Conservation (phyloP, 2,329 filamentous ascomycete species). For the Metarhizium robertsii region DNA sequence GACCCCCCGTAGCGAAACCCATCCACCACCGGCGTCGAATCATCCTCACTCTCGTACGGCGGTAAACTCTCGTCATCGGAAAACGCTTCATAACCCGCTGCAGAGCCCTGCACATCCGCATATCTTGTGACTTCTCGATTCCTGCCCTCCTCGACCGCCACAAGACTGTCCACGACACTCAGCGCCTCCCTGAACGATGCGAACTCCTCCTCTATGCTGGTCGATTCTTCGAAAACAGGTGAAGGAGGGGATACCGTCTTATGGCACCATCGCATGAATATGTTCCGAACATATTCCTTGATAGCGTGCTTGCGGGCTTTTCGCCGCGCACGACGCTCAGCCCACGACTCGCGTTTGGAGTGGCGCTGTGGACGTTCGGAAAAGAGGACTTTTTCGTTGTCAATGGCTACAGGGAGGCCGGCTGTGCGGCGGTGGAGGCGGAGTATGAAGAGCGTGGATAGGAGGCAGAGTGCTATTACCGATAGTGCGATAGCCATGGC, state of each 20-base stretch:
- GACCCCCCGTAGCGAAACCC: conserved; percentile 22
- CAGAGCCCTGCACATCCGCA: not conserved
- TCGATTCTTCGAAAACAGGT: conserved; percentile 1
- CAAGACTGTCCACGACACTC: conserved; percentile 34
- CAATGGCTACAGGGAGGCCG: too few species aligned
- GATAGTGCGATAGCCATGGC: conserved; percentile 16
- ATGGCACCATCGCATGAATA: too few species aligned
- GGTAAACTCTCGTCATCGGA: conserved; percentile 30
- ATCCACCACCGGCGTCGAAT: conserved; percentile 23
- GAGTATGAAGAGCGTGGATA: conserved; percentile 9
- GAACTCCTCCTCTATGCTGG: conserved; percentile 38
- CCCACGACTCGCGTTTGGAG: too few species aligned
- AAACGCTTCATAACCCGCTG: not conserved
- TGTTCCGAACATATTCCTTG: conserved; percentile 4
- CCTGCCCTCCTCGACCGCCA: conserved; percentile 32
- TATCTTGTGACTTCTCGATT: not conserved
- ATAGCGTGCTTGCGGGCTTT: too few species aligned
- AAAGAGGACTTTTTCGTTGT: too few species aligned
- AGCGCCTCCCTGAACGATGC: conserved; percentile 37
- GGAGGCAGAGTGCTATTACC: conserved; percentile 14
- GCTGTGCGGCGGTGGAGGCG: too few species aligned
- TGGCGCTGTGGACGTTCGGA: too few species aligned
- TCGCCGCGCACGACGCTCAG: too few species aligned
- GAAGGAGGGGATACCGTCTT: not conserved
- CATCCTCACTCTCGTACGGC: conserved; percentile 26